These are phyloP conservation scores for Penicillium macrosclerotiorum DNA, from an alignment of 495 filamentous ascomycete genomes.

Conservation along the genomic window DNA sequence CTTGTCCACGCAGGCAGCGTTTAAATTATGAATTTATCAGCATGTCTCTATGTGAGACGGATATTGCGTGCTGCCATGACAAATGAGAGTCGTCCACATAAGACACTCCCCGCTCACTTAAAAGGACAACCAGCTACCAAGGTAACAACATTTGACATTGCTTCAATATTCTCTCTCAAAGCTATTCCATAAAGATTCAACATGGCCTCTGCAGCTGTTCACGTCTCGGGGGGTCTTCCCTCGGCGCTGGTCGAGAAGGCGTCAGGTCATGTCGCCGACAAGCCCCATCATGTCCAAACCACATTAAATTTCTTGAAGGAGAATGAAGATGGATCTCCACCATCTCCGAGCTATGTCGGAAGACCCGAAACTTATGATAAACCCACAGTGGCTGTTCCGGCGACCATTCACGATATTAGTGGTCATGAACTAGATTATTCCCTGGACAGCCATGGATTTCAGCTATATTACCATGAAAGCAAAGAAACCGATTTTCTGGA, in stretches of 20 bases:
- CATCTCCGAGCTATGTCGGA: slow-evolving; percentile 46
- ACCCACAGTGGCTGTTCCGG: slow-evolving; percentile 27
- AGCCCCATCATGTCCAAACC: slow-evolving; percentile 51
- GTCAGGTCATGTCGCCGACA: slow-evolving; percentile 14
- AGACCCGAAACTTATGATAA: slow-evolving; percentile 52
- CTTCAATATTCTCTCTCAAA: background rate
- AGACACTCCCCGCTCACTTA: slow-evolving; percentile 21
- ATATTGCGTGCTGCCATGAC: slow-evolving; percentile 39
- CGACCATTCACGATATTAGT: slow-evolving; percentile 46
- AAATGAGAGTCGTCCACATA: slow-evolving; percentile 28
- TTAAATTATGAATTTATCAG: slow-evolving; percentile 33
- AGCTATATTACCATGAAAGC: slow-evolving; percentile 48
- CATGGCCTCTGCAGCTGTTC: slow-evolving; percentile 45
- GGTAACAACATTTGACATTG: background rate
- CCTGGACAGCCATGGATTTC: slow-evolving; percentile 50
- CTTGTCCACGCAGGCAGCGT: no score
- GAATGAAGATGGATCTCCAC: slow-evolving; percentile 55
- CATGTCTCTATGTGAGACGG: slow-evolving; percentile 23
- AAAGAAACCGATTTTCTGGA: slow-evolving; percentile 53
- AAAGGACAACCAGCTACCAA: slow-evolving; percentile 9
- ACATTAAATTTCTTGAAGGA: slow-evolving; percentile 61
- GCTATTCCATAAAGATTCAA: background rate
- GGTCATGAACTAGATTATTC: slow-evolving; percentile 50
- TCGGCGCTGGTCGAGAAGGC: slow-evolving; percentile 18
- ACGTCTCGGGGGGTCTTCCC: slow-evolving; percentile 19